A percentile compares a stretch with the other conserved stretches of the same genome.
Conservation (phyloP, 2,329 filamentous ascomycete genomes). For the Colletotrichum eleusines region DNA sequence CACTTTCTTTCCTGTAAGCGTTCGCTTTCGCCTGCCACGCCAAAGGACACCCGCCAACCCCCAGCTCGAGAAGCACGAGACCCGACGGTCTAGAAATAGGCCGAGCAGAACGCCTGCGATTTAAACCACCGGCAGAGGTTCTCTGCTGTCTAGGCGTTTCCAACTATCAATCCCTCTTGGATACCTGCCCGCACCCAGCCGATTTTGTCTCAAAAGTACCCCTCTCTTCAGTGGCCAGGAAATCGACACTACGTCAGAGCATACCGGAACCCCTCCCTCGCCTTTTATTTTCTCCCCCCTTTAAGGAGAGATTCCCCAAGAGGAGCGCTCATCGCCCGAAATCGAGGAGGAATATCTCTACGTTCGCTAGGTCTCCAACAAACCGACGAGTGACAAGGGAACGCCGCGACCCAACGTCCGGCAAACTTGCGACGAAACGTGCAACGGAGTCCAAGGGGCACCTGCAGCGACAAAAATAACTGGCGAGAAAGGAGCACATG, state of each 20-base stretch:
- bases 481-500: conserved; percentile 25
- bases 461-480: conserved; percentile 10
- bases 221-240: conserved; percentile 20
- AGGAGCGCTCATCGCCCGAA: background rate
- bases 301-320: background rate
- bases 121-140: background rate
- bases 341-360: background rate
- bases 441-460: conserved; percentile 14
- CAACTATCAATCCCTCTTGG: conserved; percentile 9
- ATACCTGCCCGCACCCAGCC: background rate
- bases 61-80: conserved; percentile 1
- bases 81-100: conserved; percentile 9
- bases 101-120: background rate
- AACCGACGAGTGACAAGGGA: background rate
- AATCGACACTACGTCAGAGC: conserved; percentile 36
- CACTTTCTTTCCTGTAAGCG: conserved; percentile 16
- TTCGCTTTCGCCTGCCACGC: conserved; percentile 4
- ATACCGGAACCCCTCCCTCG: conserved; percentile 30
- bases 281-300: conserved; percentile 3
- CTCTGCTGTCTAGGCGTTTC: background rate
- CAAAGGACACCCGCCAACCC: background rate
- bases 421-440: conserved; percentile 26
- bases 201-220: conserved; percentile 25
- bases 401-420: conserved; percentile 10
- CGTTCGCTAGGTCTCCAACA: conserved; percentile 8